Percentiles rank a stretch among this genome's conserved stretches.
These are phyloP conservation scores for Serendipita indica DNA, from an alignment of 768 basidiomycete genomes.

Conservation along the genomic window DNA sequence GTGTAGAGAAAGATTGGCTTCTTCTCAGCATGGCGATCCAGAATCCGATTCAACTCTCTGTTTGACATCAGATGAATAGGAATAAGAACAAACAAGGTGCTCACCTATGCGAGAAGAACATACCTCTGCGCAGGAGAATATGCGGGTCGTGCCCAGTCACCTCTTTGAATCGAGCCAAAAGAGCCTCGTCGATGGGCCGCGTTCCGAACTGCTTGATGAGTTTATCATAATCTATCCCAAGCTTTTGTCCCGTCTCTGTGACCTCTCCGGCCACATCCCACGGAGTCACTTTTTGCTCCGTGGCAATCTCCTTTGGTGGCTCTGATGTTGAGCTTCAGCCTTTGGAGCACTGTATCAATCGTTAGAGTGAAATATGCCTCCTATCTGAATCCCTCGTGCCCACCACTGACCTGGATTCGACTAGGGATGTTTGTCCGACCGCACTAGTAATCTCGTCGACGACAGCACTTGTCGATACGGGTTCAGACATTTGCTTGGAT, in stretches of 20 bases:
- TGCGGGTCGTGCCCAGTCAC: constrained; percentile 84
- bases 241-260: constrained; percentile 74
- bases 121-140: constrained; percentile 71
- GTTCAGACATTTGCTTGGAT: background rate
- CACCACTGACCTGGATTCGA: background rate
- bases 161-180: constrained; percentile 80
- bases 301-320: background rate
- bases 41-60: constrained; percentile 85
- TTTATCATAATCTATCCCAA: constrained; percentile 94
- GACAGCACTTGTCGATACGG: background rate
- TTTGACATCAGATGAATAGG: constrained; percentile 10
- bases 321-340: background rate
- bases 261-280: constrained; percentile 96
- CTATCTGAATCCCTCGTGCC: background rate
- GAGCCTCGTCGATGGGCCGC: constrained; percentile 51
- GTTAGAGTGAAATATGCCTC: background rate
- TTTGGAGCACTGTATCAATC: background rate
- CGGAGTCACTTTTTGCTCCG: constrained; percentile 77
- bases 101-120: constrained; percentile 97
- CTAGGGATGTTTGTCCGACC: background rate
- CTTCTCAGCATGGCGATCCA: constrained; percentile 90
- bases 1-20: constrained; percentile 99
- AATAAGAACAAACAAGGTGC: constrained; percentile 17
- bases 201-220: constrained; percentile 90
- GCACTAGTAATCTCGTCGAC: background rate